Evolutionary conservation across 169 alveolate species (phyloP).

Genomic region (Eimeria falciformis): DNA sequence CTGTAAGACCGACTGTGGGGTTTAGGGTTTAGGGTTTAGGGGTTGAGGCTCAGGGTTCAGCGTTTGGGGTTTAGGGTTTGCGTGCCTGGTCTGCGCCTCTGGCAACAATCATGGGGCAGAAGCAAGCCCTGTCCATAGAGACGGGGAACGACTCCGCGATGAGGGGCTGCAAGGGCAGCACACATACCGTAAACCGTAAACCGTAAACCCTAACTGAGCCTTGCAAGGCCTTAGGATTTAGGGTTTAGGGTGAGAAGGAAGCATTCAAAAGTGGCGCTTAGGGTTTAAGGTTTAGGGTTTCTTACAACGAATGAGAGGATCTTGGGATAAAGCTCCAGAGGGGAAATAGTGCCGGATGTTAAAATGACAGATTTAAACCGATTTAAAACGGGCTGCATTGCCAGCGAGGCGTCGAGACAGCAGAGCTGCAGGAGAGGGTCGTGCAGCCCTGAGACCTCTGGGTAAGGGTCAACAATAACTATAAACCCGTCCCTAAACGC

Average conservation of each 20-base stretch:
- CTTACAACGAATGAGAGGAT: constrained; percentile 90
- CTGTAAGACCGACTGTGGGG: background rate
- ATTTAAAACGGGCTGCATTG: constrained; percentile 95
- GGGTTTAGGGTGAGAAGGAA: too few species aligned
- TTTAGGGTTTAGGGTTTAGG: background rate
- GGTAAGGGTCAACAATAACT: constrained; percentile 97
- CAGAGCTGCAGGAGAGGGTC: constrained; percentile 96
- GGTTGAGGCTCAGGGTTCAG: background rate
- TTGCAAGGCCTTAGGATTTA: background rate
- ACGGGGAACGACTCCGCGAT: constrained; percentile 94
- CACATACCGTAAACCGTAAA: background rate
- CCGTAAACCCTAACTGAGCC: constrained; percentile 1
- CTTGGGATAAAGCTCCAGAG: constrained; percentile 96
- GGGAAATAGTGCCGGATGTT: constrained; percentile 98
- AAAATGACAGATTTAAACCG: constrained; percentile 93
- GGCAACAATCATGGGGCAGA: constrained; percentile 97
- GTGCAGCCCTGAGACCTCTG: constrained; percentile 94
- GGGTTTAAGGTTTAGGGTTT: constrained; percentile 7
- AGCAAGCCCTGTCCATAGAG: constrained; percentile 95
- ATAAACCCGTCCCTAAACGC: constrained; percentile 93
- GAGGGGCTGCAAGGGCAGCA: constrained; percentile 87
- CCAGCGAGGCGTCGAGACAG: constrained; percentile 97
- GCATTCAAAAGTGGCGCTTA: background rate
- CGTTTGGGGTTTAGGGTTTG: constrained; percentile 5
- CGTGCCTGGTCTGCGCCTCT: constrained; percentile 89